phyloP scores from a whole-genome alignment of 2,329 filamentous ascomycete genomes.

The Decorospora gaudefroyi region DNA sequence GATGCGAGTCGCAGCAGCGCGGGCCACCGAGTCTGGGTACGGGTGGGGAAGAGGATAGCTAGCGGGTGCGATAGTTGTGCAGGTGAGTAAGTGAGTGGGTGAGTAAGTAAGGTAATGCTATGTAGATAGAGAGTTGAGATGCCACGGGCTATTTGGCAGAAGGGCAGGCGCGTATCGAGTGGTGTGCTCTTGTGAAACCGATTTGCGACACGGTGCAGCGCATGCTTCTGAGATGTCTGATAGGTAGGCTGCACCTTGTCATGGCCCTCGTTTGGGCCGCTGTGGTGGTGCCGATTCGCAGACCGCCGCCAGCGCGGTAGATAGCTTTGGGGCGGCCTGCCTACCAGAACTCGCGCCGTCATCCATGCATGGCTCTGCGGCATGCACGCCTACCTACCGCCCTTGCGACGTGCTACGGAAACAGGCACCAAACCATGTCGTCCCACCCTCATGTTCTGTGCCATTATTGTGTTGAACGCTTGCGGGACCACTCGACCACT shows the following conservation, averaged over 20 bases:
- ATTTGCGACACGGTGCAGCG: conserved; percentile 32
- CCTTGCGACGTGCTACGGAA: conserved; percentile 1
- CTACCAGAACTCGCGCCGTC: conserved; percentile 10
- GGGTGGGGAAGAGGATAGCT: conserved; percentile 11
- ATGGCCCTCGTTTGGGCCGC: conserved; percentile 12
- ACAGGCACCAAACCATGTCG: neutral
- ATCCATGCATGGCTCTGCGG: conserved; percentile 5
- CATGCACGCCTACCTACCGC: conserved; percentile 9
- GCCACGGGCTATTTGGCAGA: conserved; percentile 26
- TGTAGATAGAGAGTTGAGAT: conserved; percentile 2
- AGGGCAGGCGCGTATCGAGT: conserved; percentile 30
- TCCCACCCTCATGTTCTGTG: no score
- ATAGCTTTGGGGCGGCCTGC: no score
- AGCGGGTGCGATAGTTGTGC: conserved; percentile 2
- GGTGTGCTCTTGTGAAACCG: conserved; percentile 29
- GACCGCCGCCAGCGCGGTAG: conserved; percentile 6
- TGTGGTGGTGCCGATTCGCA: conserved; percentile 15
- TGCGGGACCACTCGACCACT: no score
- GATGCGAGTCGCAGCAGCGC: conserved; percentile 27
- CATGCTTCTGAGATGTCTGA: conserved; percentile 28
- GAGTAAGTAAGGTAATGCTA: neutral
- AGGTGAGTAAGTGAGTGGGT: neutral
- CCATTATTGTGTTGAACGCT: no score
- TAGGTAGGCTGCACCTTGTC: conserved; percentile 24
- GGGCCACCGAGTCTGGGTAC: conserved; percentile 20